phyloP scores from a whole-genome alignment of 208 protist species.

The Acanthamoeba healyi region DNA sequence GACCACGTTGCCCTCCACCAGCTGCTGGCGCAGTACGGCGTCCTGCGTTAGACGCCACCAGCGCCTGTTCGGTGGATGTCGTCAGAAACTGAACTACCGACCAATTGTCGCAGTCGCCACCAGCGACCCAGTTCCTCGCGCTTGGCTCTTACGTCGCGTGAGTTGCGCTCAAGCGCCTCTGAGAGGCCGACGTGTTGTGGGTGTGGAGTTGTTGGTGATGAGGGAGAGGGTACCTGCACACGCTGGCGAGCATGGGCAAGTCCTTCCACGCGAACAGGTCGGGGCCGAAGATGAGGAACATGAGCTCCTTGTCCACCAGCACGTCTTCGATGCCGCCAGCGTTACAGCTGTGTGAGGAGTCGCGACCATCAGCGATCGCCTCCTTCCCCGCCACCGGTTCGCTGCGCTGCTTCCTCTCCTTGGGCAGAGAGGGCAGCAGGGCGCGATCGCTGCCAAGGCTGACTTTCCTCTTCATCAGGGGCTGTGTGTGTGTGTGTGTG shows the following conservation, averaged over 20 bases:
- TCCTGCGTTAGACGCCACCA: constrained; percentile 10
- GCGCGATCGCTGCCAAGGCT: neutral
- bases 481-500: neutral
- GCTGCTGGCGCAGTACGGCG: constrained; percentile 4
- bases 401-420: neutral
- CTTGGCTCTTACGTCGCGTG: neutral
- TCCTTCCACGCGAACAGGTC: constrained; percentile 27
- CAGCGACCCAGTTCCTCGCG: neutral
- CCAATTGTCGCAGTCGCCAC: no score
- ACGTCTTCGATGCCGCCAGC: neutral
- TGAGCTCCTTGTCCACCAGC: constrained; percentile 43
- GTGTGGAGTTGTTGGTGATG: neutral
- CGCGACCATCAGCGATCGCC: no score
- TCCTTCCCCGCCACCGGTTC: no score
- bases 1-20: neutral
- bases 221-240: neutral
- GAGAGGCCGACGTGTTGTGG: neutral
- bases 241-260: neutral
- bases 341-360: neutral
- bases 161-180: neutral
- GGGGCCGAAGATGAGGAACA: neutral
- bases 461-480: neutral
- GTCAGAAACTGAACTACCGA: neutral
- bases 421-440: neutral
- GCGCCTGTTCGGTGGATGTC: neutral